Evolutionary conservation across 176 grass and related monocot genomes (phyloP).

Genomic region (Dendrocalamus sinicus): DNA sequence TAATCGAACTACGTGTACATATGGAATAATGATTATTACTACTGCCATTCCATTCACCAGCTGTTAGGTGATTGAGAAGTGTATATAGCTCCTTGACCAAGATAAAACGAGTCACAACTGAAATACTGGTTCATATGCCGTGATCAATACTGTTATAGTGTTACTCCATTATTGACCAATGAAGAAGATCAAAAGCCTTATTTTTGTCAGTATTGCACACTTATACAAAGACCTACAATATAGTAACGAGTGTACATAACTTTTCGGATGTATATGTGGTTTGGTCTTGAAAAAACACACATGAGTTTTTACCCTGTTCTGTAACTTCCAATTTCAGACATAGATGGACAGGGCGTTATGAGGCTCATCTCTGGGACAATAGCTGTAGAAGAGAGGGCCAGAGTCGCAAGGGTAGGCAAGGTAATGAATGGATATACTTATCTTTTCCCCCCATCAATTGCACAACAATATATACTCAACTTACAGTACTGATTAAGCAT

Average conservation of each 20-base stretch:
- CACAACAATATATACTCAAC: neutral
- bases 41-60: neutral
- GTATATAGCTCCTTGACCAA: neutral
- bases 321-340: slow-evolving; percentile 45
- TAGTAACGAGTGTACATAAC: neutral
- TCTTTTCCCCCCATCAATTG: neutral
- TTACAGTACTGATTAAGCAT: slow-evolving; percentile 30
- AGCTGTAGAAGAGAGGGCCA: slow-evolving; percentile 81
- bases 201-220: neutral
- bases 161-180: neutral
- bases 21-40: neutral
- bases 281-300: neutral
- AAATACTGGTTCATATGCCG: neutral
- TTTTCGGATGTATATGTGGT: neutral
- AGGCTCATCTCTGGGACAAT: slow-evolving; percentile 83
- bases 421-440: slow-evolving; percentile 39
- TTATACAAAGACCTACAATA: neutral
- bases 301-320: neutral
- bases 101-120: neutral
- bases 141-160: neutral
- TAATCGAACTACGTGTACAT: slow-evolving; percentile 10
- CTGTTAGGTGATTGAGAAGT: neutral
- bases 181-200: neutral
- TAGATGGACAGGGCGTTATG: slow-evolving; percentile 79
- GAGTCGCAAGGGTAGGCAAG: slow-evolving; percentile 74